Percentiles rank a stretch among this genome's conserved stretches.
phyloP scores from a whole-genome alignment of 1,284 basidiomycete species.

The Marasmius tenuissimus region DNA sequence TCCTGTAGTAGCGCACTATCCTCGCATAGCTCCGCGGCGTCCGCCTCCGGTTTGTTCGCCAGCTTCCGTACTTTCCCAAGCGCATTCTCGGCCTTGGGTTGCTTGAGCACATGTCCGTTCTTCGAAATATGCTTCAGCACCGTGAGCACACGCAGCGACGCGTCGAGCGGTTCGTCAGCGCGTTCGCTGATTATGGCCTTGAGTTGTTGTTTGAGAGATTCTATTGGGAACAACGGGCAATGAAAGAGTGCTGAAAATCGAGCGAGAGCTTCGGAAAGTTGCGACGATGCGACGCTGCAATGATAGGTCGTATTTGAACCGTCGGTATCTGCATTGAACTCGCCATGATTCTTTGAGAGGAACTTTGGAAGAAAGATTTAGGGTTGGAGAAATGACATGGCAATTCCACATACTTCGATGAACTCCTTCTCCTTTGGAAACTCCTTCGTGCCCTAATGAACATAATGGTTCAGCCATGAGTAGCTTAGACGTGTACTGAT shows the following conservation, averaged over 20 bases:
- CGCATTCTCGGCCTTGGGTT: constrained; percentile 69
- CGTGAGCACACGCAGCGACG: constrained; percentile 63
- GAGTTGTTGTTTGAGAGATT: constrained; percentile 66
- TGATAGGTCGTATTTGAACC: constrained; percentile 63
- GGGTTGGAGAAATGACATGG: too few relatives aligned
- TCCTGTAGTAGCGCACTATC: constrained; percentile 46
- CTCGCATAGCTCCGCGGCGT: constrained; percentile 18
- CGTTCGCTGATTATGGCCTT: constrained; percentile 73
- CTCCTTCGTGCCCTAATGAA: constrained; percentile 36
- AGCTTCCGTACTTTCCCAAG: constrained; percentile 39
- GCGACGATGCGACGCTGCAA: constrained; percentile 56
- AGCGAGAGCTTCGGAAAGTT: constrained; percentile 57
- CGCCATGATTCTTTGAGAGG: constrained; percentile 56
- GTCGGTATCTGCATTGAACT: constrained; percentile 65
- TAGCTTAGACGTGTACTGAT: constrained; percentile 16
- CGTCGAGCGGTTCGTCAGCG: constrained; percentile 69
- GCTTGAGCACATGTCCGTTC: constrained; percentile 55
- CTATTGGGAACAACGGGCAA: constrained; percentile 60
- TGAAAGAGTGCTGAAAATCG: constrained; percentile 70
- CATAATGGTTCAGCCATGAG: neutral
- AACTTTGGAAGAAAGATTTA: neutral
- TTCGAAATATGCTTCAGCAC: constrained; percentile 55
- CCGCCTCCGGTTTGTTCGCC: neutral
- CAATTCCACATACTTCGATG: neutral
- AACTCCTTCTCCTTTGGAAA: constrained; percentile 30